phyloP scores from a whole-genome alignment of 257 asterid species.

The Ilex asprella region DNA sequence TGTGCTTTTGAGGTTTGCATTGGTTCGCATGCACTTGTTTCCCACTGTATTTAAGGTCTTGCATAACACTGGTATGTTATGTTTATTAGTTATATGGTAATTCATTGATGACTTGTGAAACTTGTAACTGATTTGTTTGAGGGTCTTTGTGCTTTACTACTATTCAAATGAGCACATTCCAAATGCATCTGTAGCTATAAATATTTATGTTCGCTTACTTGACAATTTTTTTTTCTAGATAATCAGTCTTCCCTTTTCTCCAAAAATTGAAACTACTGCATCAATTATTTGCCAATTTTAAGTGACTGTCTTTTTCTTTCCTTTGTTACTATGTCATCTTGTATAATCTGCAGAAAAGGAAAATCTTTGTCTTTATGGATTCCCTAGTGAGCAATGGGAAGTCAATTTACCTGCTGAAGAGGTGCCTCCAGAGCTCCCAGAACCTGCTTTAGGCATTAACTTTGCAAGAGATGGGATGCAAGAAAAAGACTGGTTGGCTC shows the following conservation, averaged over 20 bases:
- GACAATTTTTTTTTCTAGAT: background rate
- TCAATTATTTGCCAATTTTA: too few relatives aligned
- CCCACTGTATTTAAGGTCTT: too few relatives aligned
- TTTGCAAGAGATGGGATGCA: conserved; percentile 5
- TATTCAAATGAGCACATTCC: background rate
- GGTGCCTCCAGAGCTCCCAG: conserved; percentile 5
- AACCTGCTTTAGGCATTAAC: conserved; percentile 3
- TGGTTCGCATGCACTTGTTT: too few relatives aligned
- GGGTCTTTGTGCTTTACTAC: background rate
- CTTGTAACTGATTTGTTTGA: background rate
- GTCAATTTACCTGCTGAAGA: conserved; percentile 5
- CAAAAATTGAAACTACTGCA: background rate
- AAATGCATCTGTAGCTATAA: background rate
- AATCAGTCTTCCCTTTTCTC: background rate
- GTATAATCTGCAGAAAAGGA: background rate
- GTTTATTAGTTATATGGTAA: too few relatives aligned
- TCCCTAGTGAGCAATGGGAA: conserved; percentile 6
- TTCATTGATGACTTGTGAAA: background rate
- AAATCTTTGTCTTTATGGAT: conserved; percentile 2
- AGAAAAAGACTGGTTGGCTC: conserved; percentile 5
- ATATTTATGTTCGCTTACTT: background rate
- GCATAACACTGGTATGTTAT: too few relatives aligned
- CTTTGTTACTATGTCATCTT: too few relatives aligned
- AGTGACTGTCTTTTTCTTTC: background rate
- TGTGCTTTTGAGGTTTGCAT: too few relatives aligned